Base-by-base conservation (phyloP, 495 filamentous ascomycete genomes). In the Penicillium atrosanguineum region DNA sequence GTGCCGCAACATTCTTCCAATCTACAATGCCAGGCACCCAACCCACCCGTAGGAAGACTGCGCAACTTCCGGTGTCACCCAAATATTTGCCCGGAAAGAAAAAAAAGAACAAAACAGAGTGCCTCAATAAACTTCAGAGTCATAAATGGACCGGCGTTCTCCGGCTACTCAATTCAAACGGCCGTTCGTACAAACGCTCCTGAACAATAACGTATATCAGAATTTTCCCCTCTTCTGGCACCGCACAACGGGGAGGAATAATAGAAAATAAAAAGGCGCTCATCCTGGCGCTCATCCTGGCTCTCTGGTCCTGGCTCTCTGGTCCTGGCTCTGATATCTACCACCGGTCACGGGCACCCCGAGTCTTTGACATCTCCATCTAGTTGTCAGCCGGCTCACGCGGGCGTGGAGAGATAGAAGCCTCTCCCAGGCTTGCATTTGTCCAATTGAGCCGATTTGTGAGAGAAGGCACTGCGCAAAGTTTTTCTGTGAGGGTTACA, bases 81-180 rank as follows among this genome's bases (percentile, higher is more conserved):
- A 34, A 12, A 34, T 3, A 34, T 8, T 8, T 34, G 31, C 1
- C 31, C 12, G 31, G 11, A 14, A 34, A 34, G 14, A 14, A 34
- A 14, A 12, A 12, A 34, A 14, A 14, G 12, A 12, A 12, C 1
- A 34, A 14, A 34, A 14, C 1, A 1, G 31, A 12, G 11, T 12
- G 9, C 31, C 14, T 14, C 1, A 38, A 38, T 26, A n/a, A 53
- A 40, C 21, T 38, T 19, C 53, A 50, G 34, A 47, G 57, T 38
- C 34, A 40, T 34, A 58, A 46, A 53, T 48, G 21, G 48, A 48
- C 50, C 64, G 54, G 56, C 39, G 41, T 46, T 55, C 57, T 48
- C 61, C 61, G 55, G 39, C 52, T 37, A 23, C 42, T 42, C 31
- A 55, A 42, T 19, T 40, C 64, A 64, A 64, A 67, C 61, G 61